Conservation (phyloP, 2,329 filamentous ascomycete genomes). For the Cryphonectria naterciae region DNA sequence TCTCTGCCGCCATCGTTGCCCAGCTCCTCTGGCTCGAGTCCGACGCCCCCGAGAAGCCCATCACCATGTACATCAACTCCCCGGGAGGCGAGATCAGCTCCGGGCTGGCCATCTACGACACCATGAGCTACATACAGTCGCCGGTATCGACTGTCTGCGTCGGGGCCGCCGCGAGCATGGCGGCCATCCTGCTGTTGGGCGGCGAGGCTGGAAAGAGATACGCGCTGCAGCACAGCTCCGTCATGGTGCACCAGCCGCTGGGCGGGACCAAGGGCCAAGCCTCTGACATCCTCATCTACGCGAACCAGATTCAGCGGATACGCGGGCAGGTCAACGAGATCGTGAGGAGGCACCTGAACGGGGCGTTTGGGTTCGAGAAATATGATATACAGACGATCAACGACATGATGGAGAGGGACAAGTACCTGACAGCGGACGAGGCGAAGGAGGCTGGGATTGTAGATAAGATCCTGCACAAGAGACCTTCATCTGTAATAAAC, state of each 20-base stretch:
- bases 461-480: slow-evolving; percentile 79
- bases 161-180: slow-evolving; percentile 95
- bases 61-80: slow-evolving; percentile 97
- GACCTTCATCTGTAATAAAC: slow-evolving; percentile 38
- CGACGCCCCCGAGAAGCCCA: slow-evolving; percentile 91
- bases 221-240: slow-evolving; percentile 87
- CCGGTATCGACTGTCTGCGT: slow-evolving; percentile 95
- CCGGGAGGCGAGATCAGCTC: slow-evolving; percentile 92
- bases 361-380: slow-evolving; percentile 73
- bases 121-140: slow-evolving; percentile 94
- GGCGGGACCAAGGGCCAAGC: slow-evolving; percentile 71
- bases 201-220: slow-evolving; percentile 84
- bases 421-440: slow-evolving; percentile 88
- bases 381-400: slow-evolving; percentile 83
- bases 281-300: slow-evolving; percentile 92
- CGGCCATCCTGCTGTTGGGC: slow-evolving; percentile 82
- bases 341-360: slow-evolving; percentile 84
- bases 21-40: slow-evolving; percentile 98
- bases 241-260: slow-evolving; percentile 97
- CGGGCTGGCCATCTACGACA: slow-evolving; percentile 92
- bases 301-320: slow-evolving; percentile 91
- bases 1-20: slow-evolving; percentile 92
- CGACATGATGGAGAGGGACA: slow-evolving; percentile 95
- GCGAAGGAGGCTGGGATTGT: slow-evolving; percentile 89
- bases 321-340: slow-evolving; percentile 87